Base-by-base conservation (phyloP, 2,329 filamentous ascomycete species). In the Beauveria bassiana region DNA sequence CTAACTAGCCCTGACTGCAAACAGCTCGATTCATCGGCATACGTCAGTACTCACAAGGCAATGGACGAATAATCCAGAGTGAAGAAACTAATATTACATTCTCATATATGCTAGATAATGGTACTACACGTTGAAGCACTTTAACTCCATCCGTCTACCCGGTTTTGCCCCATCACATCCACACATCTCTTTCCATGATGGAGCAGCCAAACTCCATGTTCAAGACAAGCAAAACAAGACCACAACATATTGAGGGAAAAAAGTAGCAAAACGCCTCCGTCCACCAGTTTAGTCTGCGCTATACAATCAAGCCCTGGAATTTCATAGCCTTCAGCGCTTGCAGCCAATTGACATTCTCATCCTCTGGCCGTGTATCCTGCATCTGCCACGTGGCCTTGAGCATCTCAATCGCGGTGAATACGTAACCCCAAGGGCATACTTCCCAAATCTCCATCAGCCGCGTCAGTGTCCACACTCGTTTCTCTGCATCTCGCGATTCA, bases 391-490 rank as follows among this genome's bases (percentile, higher is more conserved):
- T 79, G 47, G 76, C 75, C 58, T 73, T 74, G 53, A 82, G 70
- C 66, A 78, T 78, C 64, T 81, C 77, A 64, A 80, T 79, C 14
- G 78, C 78, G 2, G 78, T 76, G 28, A 79, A 78, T 10, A 81
- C 73, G 70, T 82, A 81, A 3, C 78, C 78, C 78, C 79, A 82
- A 0, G 78, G 77, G 62, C 77, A 79, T 20, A 74, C 72, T 22
- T 74, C 71, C 70, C 76, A 77, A 67, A 81, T 78, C 40, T 71
- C 72, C 63, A 77, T 68, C 49, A 81, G 68, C 14, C 79, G 77
- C 57, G 78, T 72, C 67, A 82, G 71, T n/a, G 80, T 76, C 82
- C 81, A 84, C 3, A 70, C 73, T 45, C 81, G 74, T 61, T 78
- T 78, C 42, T 73, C 71, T 0, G 72, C 69, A 59, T 81, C 76